Evolutionary conservation across 2,329 filamentous ascomycete species (phyloP).

Genomic region (Aspergillus arachidicola): DNA sequence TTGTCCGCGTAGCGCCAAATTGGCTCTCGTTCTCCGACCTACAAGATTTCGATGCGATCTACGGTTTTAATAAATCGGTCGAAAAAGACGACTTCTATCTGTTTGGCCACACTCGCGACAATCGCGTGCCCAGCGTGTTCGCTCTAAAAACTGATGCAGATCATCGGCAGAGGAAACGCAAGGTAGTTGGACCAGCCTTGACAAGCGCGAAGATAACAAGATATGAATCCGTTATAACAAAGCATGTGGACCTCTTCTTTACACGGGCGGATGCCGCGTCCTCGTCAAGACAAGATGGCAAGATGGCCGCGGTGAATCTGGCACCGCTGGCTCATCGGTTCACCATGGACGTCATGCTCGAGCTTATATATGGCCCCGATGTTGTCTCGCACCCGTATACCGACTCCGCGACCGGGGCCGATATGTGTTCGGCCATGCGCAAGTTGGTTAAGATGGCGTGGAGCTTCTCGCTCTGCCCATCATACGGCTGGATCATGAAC

Average conservation of each 20-base stretch:
- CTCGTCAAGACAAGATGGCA: neutral
- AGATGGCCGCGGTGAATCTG: conserved; percentile 12
- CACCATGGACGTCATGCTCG: conserved; percentile 19
- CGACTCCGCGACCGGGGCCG: conserved; percentile 7
- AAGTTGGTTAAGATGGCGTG: conserved; percentile 18
- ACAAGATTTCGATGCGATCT: conserved; percentile 22
- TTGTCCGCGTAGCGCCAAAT: conserved; percentile 22
- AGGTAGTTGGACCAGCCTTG: conserved; percentile 18
- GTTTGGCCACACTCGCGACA: conserved; percentile 13
- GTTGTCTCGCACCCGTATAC: conserved; percentile 17
- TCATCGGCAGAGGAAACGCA: conserved; percentile 20
- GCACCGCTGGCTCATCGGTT: conserved; percentile 18
- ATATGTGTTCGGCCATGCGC: conserved; percentile 12
- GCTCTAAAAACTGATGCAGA: conserved; percentile 12
- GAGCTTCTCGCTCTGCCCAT: conserved; percentile 19
- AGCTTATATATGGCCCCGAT: conserved; percentile 19
- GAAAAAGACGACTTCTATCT: conserved; percentile 23
- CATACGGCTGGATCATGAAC: conserved; percentile 22
- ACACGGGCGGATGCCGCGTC: conserved; percentile 7
- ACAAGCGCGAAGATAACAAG: conserved; percentile 12
- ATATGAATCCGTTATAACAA: conserved; percentile 16
- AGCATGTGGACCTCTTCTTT: conserved; percentile 17
- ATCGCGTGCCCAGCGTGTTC: conserved; percentile 18
- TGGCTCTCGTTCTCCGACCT: conserved; percentile 22
- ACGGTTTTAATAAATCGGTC: conserved; percentile 22